Percentiles rank a stretch among this genome's conserved stretches.
These are phyloP conservation scores for Penicillium capsulatum DNA, from an alignment of 2,329 filamentous ascomycete species.

Conservation along the genomic window DNA sequence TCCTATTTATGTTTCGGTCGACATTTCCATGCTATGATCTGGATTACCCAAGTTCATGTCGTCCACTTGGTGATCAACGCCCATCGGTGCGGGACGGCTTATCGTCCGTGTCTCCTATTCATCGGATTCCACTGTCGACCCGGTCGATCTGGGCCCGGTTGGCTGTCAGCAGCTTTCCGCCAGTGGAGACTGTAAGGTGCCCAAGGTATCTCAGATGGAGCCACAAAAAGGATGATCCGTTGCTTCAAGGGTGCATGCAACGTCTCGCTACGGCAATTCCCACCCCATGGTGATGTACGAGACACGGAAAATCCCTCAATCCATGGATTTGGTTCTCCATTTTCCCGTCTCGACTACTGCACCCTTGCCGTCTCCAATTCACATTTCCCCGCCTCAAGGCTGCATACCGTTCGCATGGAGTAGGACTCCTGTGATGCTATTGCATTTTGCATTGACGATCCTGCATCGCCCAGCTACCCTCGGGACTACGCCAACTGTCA, in stretches of 20 bases:
- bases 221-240: constrained; percentile 31
- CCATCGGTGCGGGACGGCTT: constrained; percentile 31
- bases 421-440: constrained; percentile 23
- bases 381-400: constrained; percentile 30
- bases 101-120: constrained; percentile 31
- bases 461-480: constrained; percentile 30
- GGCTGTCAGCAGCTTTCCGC: constrained; percentile 29
- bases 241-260: constrained; percentile 38
- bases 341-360: constrained; percentile 28
- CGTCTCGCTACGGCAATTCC: constrained; percentile 37
- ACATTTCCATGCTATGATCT: constrained; percentile 24
- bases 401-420: constrained; percentile 30
- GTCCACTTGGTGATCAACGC: constrained; percentile 31
- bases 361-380: constrained; percentile 26
- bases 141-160: constrained; percentile 30
- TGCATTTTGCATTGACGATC: constrained; percentile 30
- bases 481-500: constrained; percentile 36
- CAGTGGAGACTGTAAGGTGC: constrained; percentile 36
- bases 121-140: constrained; percentile 28
- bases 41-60: constrained; percentile 21
- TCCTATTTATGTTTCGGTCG: constrained; percentile 42
- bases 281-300: constrained; percentile 28
- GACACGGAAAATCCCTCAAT: constrained; percentile 38
- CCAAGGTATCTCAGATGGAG: constrained; percentile 30
- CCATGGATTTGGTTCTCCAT: constrained; percentile 18